phyloP scores from a whole-genome alignment of 225 moss, liverwort and hornwort species.

The Asterella californica region DNA sequence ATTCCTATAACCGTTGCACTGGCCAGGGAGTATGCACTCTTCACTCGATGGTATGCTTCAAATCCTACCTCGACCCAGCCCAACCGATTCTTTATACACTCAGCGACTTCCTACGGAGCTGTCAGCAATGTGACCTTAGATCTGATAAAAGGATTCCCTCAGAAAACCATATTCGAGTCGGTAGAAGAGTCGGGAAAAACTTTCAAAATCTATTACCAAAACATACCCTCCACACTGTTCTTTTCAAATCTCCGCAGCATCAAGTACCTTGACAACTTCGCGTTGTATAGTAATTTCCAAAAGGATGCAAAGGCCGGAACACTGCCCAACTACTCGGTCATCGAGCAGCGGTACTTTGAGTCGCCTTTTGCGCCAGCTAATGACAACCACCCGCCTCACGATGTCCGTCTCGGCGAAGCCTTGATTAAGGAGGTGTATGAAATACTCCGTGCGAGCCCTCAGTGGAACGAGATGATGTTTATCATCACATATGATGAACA shows the following conservation, averaged over 20 bases:
- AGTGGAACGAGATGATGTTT: constrained; percentile 66
- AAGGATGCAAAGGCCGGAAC: constrained; percentile 58
- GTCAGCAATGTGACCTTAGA: constrained; percentile 72
- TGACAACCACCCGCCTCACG: constrained; percentile 82
- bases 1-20: constrained; percentile 67
- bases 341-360: constrained; percentile 86
- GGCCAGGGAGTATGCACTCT: constrained; percentile 62
- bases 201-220: constrained; percentile 87
- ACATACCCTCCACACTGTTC: constrained; percentile 75
- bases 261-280: constrained; percentile 67
- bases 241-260: constrained; percentile 55
- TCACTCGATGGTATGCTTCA: constrained; percentile 78
- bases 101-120: constrained; percentile 81
- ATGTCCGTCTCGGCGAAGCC: constrained; percentile 62
- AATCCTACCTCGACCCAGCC: constrained; percentile 82
- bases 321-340: constrained; percentile 80
- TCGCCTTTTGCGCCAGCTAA: constrained; percentile 48
- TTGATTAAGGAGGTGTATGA: constrained; percentile 87
- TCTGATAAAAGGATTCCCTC: constrained; percentile 63
- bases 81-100: constrained; percentile 83
- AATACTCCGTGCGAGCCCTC: constrained; percentile 58
- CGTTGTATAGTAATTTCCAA: constrained; percentile 46
- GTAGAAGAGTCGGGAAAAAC: constrained; percentile 62
- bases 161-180: constrained; percentile 72
- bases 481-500: constrained; percentile 85